Evolutionary conservation across 2,329 filamentous ascomycete species (phyloP).

Genomic region (Hortaea werneckii): DNA sequence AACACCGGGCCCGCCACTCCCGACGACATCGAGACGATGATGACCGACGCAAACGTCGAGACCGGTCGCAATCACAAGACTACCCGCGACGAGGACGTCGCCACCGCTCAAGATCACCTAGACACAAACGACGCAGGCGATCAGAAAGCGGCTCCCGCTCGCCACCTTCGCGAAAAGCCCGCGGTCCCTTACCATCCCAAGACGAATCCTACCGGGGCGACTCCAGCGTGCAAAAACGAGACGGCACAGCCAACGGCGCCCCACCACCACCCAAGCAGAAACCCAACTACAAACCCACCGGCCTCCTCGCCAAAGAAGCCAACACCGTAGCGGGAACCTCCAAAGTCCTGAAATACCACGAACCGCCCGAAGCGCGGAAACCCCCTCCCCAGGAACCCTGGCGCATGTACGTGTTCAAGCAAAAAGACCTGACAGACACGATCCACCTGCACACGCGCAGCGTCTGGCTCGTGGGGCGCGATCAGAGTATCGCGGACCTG

Average conservation of each 20-base stretch:
- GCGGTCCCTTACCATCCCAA: conserved; percentile 37
- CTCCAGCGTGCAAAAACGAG: conserved; percentile 22
- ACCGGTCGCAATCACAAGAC: conserved; percentile 16
- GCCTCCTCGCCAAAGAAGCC: conserved; percentile 75
- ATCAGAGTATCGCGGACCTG: conserved; percentile 70
- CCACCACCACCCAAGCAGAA: conserved; percentile 58
- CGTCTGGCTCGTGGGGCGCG: conserved; percentile 85
- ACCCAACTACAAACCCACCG: conserved; percentile 74
- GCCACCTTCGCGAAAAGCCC: conserved; percentile 29
- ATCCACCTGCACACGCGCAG: conserved; percentile 65
- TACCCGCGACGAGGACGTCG: conserved; percentile 12
- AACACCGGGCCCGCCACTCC: no score
- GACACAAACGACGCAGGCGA: conserved; percentile 25
- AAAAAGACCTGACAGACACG: conserved; percentile 66
- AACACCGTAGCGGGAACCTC: conserved; percentile 69
- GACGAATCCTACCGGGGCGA: conserved; percentile 32
- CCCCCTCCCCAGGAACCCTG: conserved; percentile 68
- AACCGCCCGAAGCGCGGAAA: conserved; percentile 85
- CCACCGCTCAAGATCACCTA: conserved; percentile 18
- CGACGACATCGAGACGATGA: background rate
- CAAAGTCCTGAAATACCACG: conserved; percentile 88
- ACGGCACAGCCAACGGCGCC: background rate
- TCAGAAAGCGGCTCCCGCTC: conserved; percentile 25
- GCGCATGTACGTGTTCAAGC: conserved; percentile 89
- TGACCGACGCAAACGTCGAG: conserved; percentile 11